These are phyloP conservation scores for Sarocladium oryzae DNA, from an alignment of 2,329 filamentous ascomycete species.

Conservation along the genomic window DNA sequence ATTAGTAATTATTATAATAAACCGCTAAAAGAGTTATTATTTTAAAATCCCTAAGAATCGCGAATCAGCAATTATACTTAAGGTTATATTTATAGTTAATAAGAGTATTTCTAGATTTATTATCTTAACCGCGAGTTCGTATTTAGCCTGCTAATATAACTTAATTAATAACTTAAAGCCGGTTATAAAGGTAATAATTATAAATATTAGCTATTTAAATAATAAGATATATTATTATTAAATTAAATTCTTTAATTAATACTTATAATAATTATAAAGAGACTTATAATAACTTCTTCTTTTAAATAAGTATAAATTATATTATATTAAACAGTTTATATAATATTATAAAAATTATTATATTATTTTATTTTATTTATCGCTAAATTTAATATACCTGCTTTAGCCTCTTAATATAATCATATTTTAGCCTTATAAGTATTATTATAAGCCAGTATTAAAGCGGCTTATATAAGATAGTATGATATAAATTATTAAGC, in stretches of 20 bases:
- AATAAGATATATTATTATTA: neutral
- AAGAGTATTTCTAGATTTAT: neutral
- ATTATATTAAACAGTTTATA: slow-evolving; percentile 1
- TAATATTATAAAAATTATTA: neutral
- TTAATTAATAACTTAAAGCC: neutral
- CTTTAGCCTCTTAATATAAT: too few species aligned
- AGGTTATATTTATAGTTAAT: neutral
- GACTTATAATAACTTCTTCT: neutral
- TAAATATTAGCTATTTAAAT: neutral
- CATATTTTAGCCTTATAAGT: too few species aligned
- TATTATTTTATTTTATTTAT: slow-evolving; percentile 1
- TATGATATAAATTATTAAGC: neutral
- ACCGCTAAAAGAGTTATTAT: too few species aligned
- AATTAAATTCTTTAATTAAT: neutral
- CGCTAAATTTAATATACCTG: too few species aligned
- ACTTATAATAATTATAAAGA: neutral
- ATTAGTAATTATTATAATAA: too few species aligned
- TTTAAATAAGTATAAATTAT: neutral
- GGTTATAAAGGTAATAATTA: neutral
- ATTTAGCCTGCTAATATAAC: too few species aligned
- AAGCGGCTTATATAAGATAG: neutral
- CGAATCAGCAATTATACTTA: neutral
- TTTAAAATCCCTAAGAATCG: too few species aligned
- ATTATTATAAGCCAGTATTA: slow-evolving; percentile 3
- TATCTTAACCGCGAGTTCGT: too few species aligned